Evolutionary conservation across 179 eudicot genomes (phyloP).

Genomic region (Sideroxylon spinosum): DNA sequence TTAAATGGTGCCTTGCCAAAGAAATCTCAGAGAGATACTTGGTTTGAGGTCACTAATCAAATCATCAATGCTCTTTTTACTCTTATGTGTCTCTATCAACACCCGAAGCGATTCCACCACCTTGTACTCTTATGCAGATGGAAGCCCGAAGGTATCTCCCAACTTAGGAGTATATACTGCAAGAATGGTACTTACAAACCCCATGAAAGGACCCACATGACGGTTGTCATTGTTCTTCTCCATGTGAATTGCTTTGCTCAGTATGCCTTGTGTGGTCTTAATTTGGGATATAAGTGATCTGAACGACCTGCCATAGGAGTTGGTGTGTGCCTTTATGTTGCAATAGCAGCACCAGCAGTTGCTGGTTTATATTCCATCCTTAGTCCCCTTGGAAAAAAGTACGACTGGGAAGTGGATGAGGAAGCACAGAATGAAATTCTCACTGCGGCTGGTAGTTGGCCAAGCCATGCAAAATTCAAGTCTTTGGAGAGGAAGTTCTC

Average conservation of each 20-base stretch:
- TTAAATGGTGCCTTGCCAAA: constrained; percentile 54
- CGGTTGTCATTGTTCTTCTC: constrained; percentile 63
- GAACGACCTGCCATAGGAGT: constrained; percentile 76
- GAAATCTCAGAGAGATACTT: constrained; percentile 60
- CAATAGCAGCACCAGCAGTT: constrained; percentile 85
- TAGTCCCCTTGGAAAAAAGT: constrained; percentile 85
- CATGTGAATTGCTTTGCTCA: constrained; percentile 87
- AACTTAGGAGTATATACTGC: constrained; percentile 71
- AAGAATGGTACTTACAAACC: constrained; percentile 92
- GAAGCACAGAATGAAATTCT: constrained; percentile 50
- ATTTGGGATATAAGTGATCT: constrained; percentile 72
- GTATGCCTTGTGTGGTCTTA: constrained; percentile 80
- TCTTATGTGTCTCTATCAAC: constrained; percentile 82
- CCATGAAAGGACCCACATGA: constrained; percentile 89
- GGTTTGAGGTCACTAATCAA: constrained; percentile 94
- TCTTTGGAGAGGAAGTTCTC: constrained; percentile 57
- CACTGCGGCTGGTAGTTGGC: constrained; percentile 19
- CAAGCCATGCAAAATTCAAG: constrained; percentile 24
- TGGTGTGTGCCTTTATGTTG: constrained; percentile 65
- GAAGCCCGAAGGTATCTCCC: constrained; percentile 63
- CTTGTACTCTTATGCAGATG: constrained; percentile 71
- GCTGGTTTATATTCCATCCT: constrained; percentile 75
- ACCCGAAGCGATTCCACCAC: constrained; percentile 75
- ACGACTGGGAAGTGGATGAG: constrained; percentile 48
- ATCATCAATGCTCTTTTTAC: constrained; percentile 89